These are phyloP conservation scores for Auxenochlorella pyrenoidosa DNA, from an alignment of 139 green algal species.

Conservation along the genomic window DNA sequence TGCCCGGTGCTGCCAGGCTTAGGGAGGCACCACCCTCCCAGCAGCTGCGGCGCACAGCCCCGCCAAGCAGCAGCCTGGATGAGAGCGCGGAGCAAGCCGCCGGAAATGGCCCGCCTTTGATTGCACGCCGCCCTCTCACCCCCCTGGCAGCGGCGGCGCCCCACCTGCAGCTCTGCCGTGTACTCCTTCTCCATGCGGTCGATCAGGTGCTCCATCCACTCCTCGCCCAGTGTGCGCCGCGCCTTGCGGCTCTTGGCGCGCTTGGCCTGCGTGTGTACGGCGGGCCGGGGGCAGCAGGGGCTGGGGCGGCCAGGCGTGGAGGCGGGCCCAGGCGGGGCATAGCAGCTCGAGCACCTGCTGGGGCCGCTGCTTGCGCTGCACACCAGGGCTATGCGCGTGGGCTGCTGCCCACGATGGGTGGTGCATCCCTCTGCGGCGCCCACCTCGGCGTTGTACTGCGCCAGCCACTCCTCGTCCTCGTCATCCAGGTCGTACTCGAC, in stretches of 20 bases:
- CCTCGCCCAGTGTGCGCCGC: slow-evolving; percentile 32
- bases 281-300: slow-evolving; percentile 52
- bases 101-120: too few species aligned
- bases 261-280: slow-evolving; percentile 44
- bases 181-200: slow-evolving; percentile 63
- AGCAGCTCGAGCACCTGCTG: not conserved
- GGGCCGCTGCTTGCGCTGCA: not conserved
- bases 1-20: not conserved
- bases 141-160: too few species aligned
- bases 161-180: slow-evolving; percentile 46
- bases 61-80: too few species aligned
- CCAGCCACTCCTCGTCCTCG: slow-evolving; percentile 95
- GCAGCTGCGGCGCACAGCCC: too few species aligned
- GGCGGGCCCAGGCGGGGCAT: not conserved
- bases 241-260: slow-evolving; percentile 30
- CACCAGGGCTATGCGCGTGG: not conserved
- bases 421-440: too few species aligned
- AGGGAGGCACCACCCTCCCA: not conserved
- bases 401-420: not conserved
- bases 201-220: slow-evolving; percentile 58
- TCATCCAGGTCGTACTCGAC: slow-evolving; percentile 98
- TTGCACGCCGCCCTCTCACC: too few species aligned
- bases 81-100: too few species aligned
- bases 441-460: slow-evolving; percentile 75
- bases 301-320: slow-evolving; percentile 53